These are phyloP conservation scores for Dispira simplex DNA, from an alignment of 192 early-diverging fungal genomes.

Conservation along the genomic window DNA sequence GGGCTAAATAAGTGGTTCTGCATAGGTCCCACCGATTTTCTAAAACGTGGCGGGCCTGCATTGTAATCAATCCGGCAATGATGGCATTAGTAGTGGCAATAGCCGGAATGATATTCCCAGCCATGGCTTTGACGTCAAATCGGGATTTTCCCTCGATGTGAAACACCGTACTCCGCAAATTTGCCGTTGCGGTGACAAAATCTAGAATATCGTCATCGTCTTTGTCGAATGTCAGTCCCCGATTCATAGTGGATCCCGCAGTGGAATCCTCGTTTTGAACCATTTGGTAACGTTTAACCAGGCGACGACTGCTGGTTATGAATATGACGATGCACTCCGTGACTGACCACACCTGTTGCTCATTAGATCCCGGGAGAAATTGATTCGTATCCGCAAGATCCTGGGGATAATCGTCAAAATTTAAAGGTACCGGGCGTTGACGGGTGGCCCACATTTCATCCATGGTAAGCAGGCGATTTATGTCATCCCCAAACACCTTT, in stretches of 20 bases:
- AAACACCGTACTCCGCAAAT: conserved; percentile 72
- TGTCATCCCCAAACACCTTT: conserved; percentile 73
- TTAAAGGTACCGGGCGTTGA: conserved; percentile 46
- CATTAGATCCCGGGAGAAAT: conserved; percentile 27
- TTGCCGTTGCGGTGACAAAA: conserved; percentile 89
- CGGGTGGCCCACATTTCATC: conserved; percentile 80
- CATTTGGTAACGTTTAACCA: conserved; percentile 13
- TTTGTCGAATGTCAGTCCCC: conserved; percentile 73
- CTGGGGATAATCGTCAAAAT: conserved; percentile 28
- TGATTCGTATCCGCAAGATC: background rate
- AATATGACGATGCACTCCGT: conserved; percentile 58
- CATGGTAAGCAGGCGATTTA: conserved; percentile 65
- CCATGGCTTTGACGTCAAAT: conserved; percentile 96
- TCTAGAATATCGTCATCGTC: conserved; percentile 82
- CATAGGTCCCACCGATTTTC: conserved; percentile 5
- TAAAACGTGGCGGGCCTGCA: conserved; percentile 68
- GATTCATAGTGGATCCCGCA: background rate
- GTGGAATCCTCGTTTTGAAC: background rate
- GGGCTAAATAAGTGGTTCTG: conserved; percentile 38
- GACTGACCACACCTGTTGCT: conserved; percentile 59
- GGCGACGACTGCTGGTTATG: conserved; percentile 25
- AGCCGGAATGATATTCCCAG: conserved; percentile 96
- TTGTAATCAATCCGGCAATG: conserved; percentile 84
- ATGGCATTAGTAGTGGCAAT: conserved; percentile 98
- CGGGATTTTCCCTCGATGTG: conserved; percentile 60